Conservation (phyloP, 164 flowering plant species). For the Akebia trifoliata region DNA sequence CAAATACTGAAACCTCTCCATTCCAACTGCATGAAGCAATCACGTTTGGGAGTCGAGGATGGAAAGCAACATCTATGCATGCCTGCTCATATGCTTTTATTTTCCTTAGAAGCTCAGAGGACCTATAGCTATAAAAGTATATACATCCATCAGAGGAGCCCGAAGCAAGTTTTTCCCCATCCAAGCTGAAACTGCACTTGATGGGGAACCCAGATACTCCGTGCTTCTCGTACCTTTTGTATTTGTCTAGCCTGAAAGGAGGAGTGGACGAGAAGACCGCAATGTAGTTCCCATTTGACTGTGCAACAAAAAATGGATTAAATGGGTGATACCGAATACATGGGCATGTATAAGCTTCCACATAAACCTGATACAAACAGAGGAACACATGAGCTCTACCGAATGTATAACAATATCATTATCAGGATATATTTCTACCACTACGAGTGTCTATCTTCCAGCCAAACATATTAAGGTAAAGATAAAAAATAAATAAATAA, state of each 20-base stretch:
- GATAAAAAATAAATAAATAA: too few species aligned
- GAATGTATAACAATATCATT: too few species aligned
- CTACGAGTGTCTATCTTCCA: too few species aligned
- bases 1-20: conserved; percentile 61
- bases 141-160: conserved; percentile 84
- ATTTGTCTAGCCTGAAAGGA: conserved; percentile 84
- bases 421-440: too few species aligned
- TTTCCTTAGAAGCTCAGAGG: conserved; percentile 48
- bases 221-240: conserved; percentile 74
- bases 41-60: conserved; percentile 66
- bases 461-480: too few species aligned
- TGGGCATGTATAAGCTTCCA: conserved; percentile 86
- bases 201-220: conserved; percentile 95
- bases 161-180: conserved; percentile 60
- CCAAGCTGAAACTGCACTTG: conserved; percentile 73
- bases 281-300: conserved; percentile 86
- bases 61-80: conserved; percentile 73
- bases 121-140: conserved; percentile 51
- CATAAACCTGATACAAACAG: conserved; percentile 60
- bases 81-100: conserved; percentile 62
- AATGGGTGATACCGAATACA: conserved; percentile 64
- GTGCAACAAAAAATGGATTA: conserved; percentile 76
- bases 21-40: conserved; percentile 81
- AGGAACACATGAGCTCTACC: conserved; percentile 1
- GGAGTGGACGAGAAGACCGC: conserved; percentile 73